Evolutionary conservation across 2,329 filamentous ascomycete genomes (phyloP), one percentile per base, ranked within the genome.

Genomic region (Dactylellina parvicollis): DNA sequence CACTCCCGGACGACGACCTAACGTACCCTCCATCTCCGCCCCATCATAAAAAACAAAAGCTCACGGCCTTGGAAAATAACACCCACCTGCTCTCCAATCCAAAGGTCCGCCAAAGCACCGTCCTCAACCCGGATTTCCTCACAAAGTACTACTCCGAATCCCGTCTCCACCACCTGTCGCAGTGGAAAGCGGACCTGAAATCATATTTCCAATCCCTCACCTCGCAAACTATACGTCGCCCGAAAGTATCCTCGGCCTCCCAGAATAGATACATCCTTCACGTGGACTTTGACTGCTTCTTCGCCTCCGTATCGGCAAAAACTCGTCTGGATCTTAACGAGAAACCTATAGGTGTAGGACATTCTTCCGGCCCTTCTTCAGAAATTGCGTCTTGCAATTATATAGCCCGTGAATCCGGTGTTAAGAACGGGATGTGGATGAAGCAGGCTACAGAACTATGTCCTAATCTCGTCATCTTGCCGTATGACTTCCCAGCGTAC

Each of bases 401-500:
- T 79, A 88, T 90, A 18, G 95, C 96, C 4, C 88, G 95, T 36
- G 85, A 87, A 30, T 95, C 89, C 77, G 94, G 94, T 0, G 85
- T 99, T 61, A 96, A 93, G 79, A 99, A 99, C 77, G 96, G 96
- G 36, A 99, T 98, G 95, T 99, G 96, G 95, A 98, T 99, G 94
- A 96, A 94, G 79, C 85, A 86, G 32, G 95, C 95, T 0, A 84
- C 90, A 70, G 89, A 95, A 76, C 80, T 95, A 16, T 99, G 92
- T 78, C 89, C 94, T 0, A 87, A 92, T 20, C 83, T 99, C 16
- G 92, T 96, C 76, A 89, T 98, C 1, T 80, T 99, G n/a, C 91
- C 93, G 0, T 99, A 99, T 77, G 93, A 99, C 78, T 99, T 98
- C 79, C 89, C 91, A 1, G 94, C 89, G 0, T 99, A 99, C 77